Base-by-base conservation (phyloP, 2,329 filamentous ascomycete genomes). In the Neofusicoccum ribis region DNA sequence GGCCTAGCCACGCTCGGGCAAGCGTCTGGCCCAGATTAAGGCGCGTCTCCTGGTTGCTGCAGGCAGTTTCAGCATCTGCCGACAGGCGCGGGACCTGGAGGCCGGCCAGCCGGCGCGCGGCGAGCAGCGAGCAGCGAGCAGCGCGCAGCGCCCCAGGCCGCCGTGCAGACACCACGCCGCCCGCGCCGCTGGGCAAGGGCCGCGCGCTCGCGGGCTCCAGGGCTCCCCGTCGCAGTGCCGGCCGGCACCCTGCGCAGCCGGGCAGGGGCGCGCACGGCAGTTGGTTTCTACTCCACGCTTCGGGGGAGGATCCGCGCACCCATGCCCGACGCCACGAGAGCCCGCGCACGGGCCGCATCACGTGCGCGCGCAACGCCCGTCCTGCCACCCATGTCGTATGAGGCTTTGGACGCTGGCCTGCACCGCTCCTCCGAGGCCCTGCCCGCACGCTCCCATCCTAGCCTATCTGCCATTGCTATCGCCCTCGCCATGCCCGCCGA, bases 21-120 rank as follows among this genome's bases (percentile, higher is more conserved):
- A 44, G 54, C 54, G 39, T 46, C 20, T 37, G 50, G 50, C 31
- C 50, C 50, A 37, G 50, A 52, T 59, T 31, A 34, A 59, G 39
- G 52, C 37, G 52, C 52, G 7, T 56, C 52, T 56, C 52, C 52
- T 56, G 52, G 52, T 43, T 56, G 37, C 52, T 56, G 52, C 54
- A 46, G 37, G 52, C 15, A 44, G 39, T 59, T 59, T 59, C 54
- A 59, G 36, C 54, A 59, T 59, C 54, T 59, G 54, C 54, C 54
- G 54, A 56, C 36, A 41, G 49, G n/a, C 52, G 37, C 52, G 52
- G 52, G 52, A 37, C 15, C 37, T 43, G 52, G 50, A 52, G 50
- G 50, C 50, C 50, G 50, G 12, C 17, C 20, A 56, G 37, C 52
- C 52, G 52, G 52, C 31, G 27, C 27, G 27, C 27, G 23, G 23